phyloP scores from a whole-genome alignment of 257 asterid species.

The Lycium barbarum region DNA sequence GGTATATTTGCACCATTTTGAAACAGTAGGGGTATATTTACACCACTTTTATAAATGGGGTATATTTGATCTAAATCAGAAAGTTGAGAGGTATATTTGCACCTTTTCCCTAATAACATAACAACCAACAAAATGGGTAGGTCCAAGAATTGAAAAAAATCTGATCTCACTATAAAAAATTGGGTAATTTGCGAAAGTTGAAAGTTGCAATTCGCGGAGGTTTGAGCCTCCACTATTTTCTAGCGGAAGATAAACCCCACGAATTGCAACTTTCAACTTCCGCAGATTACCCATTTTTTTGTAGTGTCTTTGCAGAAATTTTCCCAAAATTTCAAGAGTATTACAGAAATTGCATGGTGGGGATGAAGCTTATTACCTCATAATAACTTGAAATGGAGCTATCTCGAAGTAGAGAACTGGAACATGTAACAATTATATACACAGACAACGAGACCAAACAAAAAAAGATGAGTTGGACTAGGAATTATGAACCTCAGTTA shows the following conservation, averaged over 20 bases:
- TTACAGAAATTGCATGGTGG: constrained; percentile 2
- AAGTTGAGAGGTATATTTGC: no score
- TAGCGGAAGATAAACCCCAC: no score
- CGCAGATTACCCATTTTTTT: no score
- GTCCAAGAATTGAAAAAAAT: not conserved
- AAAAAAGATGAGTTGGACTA: not conserved
- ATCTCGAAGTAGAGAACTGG: constrained; percentile 15
- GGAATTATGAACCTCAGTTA: not conserved
- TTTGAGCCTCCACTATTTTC: no score
- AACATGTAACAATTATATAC: not conserved
- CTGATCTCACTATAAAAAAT: not conserved
- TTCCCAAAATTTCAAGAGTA: not conserved
- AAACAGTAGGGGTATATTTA: no score
- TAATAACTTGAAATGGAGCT: not conserved
- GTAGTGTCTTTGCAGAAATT: not conserved
- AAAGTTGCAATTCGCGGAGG: no score
- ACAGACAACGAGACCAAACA: not conserved
- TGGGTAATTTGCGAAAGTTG: not conserved
- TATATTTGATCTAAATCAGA: no score
- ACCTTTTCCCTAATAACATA: no score
- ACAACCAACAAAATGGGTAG: not conserved
- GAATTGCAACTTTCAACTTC: not conserved
- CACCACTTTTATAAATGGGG: no score
- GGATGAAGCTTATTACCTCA: constrained; percentile 5
- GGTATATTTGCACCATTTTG: no score